A percentile compares a stretch with the other conserved stretches of the same genome.
Evolutionary conservation across 306 rosid species (phyloP).

Genomic region (Dalbergia cochinchinensis): DNA sequence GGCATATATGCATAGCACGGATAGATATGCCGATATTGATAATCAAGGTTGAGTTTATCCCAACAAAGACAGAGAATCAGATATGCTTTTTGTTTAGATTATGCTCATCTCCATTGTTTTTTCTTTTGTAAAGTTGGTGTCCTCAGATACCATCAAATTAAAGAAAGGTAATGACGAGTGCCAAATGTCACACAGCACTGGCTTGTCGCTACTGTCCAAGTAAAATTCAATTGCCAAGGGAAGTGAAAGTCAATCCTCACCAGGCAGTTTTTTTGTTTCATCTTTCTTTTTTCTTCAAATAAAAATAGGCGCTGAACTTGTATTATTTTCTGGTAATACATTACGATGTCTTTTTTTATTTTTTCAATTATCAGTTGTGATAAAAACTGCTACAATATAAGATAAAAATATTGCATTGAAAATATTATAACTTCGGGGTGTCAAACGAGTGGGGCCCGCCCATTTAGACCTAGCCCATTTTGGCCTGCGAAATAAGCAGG

Average conservation of each 20-base stretch:
- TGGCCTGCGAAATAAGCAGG: too few relatives aligned
- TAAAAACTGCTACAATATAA: too few relatives aligned
- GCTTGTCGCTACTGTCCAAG: slow-evolving; percentile 1
- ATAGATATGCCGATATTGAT: not conserved
- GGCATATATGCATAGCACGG: slow-evolving; percentile 47
- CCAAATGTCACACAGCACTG: slow-evolving; percentile 1
- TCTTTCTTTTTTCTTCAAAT: too few relatives aligned
- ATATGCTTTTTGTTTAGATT: slow-evolving; percentile 50
- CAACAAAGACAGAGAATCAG: slow-evolving; percentile 19
- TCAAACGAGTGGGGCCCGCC: too few relatives aligned
- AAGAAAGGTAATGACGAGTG: slow-evolving; percentile 31
- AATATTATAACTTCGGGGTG: too few relatives aligned
- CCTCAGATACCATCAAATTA: slow-evolving; percentile 30
- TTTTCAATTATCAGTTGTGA: too few relatives aligned
- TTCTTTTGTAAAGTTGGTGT: slow-evolving; percentile 42
- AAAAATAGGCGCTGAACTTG: too few relatives aligned
- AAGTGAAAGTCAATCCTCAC: not conserved
- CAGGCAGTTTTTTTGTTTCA: too few relatives aligned
- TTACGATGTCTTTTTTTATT: not conserved
- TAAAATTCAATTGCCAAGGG: not conserved
- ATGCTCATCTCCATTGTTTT: slow-evolving; percentile 52
- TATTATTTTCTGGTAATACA: too few relatives aligned
- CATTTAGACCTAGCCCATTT: too few relatives aligned
- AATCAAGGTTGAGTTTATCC: slow-evolving; percentile 50
- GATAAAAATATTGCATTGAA: too few relatives aligned